Base-by-base conservation (phyloP, 73 alveolate species). In the Paramecium sonneborni region DNA sequence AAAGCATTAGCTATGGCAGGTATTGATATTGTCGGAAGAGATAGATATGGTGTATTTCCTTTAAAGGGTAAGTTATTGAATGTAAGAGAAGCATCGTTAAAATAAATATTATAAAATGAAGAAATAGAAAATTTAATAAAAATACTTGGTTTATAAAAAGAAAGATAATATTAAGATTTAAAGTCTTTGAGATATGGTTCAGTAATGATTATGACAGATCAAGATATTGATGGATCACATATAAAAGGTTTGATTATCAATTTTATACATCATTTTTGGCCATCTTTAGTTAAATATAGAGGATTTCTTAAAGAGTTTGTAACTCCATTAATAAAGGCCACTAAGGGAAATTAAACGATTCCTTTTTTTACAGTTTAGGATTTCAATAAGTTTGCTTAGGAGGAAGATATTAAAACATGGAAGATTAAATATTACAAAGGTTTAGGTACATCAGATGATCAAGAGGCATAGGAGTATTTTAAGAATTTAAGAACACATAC, bases 211-310 rank as follows among this genome's bases (percentile, higher is more conserved):
- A 99, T 99, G 99, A 97, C 99, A 48, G 99, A 99, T 95, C 98
- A 99, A 92, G 99, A 99, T 94, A 98, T 95, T 56, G 99, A 99
- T 92, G 99, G 99, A 15, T 97, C 99, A 9, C 99, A 99, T 94
- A 99, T 99, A 57, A 99, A 99, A 94, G 99, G 99, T 21, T 96
- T 99, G 79, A 94, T 99, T 46, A 97, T 99, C 86, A 99, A 99
- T 95, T 99, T 99, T 93, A 92, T 99, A 52, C 99, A 98, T 87
- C 96, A 96, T 24, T 98, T 98, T 97, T 99, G 99, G 99, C 99
- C 99, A 11, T 87, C 98, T 57, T 85, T 99, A 55, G 92, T 99
- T 52, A 95, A 96, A 93, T 93, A 93, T 86, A 95, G 94, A 74
- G 99, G 99, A 26, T 99, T 99, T 94, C 70, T 99, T 86, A 93